These are phyloP conservation scores for Fagus crenata DNA, from an alignment of 306 rosid species.

Conservation along the genomic window DNA sequence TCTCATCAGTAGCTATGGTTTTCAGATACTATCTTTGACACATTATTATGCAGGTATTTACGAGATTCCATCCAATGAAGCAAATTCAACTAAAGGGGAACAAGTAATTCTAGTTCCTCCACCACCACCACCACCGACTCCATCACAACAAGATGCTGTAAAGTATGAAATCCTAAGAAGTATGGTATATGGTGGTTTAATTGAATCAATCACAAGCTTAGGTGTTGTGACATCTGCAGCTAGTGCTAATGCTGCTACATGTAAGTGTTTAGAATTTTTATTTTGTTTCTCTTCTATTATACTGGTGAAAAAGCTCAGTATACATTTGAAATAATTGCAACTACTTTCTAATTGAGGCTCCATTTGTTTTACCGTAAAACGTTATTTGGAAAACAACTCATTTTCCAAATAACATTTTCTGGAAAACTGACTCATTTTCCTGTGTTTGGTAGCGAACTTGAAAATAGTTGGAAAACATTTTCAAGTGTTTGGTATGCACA, in stretches of 20 bases:
- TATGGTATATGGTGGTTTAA: conserved; percentile 75
- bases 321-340: neutral
- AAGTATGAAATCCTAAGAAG: conserved; percentile 62
- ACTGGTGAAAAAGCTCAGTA: neutral
- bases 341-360: neutral
- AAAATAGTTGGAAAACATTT: too few species aligned
- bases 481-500: too few species aligned
- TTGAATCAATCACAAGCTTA: conserved; percentile 70
- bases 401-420: too few species aligned
- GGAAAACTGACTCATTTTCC: too few species aligned
- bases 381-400: too few species aligned
- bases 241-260: conserved; percentile 41
- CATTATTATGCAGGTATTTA: neutral
- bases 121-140: neutral
- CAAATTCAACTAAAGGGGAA: neutral
- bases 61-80: too few species aligned
- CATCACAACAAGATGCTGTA: conserved; percentile 14
- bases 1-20: neutral
- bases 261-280: conserved; percentile 17
- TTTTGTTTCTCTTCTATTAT: neutral
- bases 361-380: too few species aligned
- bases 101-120: neutral
- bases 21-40: neutral
- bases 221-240: conserved; percentile 57
- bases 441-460: too few species aligned